Conservation (phyloP, 202 grass and related monocot genomes). For the Saccharum hybrid region DNA sequence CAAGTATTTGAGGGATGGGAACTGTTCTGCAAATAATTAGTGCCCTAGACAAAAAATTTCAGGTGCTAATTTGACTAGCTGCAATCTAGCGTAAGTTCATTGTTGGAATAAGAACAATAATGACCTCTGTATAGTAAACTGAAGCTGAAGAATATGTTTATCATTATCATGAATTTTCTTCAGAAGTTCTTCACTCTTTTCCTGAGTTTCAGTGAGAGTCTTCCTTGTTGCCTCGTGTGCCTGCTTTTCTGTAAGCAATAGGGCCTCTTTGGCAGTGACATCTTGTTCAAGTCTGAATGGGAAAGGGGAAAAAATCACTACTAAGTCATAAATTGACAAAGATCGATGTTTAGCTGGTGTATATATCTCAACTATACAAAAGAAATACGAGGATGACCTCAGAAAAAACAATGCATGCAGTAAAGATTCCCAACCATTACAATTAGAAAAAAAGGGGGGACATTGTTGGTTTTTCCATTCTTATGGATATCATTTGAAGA, state of each 20-base stretch:
- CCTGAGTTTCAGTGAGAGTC: constrained; percentile 58
- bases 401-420: constrained; percentile 36
- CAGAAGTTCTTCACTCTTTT: constrained; percentile 70
- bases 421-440: constrained; percentile 13
- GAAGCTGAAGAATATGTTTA: constrained; percentile 72
- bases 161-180: constrained; percentile 64
- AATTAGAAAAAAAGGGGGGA: background rate
- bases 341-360: background rate
- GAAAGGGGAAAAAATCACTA: constrained; percentile 28
- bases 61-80: constrained; percentile 11
- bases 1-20: constrained; percentile 36
- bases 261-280: constrained; percentile 54
- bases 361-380: constrained; percentile 35
- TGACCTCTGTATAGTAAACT: constrained; percentile 73
- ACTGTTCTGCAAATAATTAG: constrained; percentile 23
- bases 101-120: constrained; percentile 35
- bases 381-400: constrained; percentile 24
- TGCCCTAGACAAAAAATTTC: constrained; percentile 6
- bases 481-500: background rate
- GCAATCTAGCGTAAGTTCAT: background rate
- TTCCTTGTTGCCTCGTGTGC: constrained; percentile 57
- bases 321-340: constrained; percentile 40
- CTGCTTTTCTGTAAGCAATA: constrained; percentile 62
- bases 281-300: constrained; percentile 79
- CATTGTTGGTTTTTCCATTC: background rate